Percentiles rank a stretch among this genome's conserved stretches.
These are phyloP conservation scores for Globisporangium recalcitrans DNA, from an alignment of 352 stramenopile genomes.

Conservation along the genomic window DNA sequence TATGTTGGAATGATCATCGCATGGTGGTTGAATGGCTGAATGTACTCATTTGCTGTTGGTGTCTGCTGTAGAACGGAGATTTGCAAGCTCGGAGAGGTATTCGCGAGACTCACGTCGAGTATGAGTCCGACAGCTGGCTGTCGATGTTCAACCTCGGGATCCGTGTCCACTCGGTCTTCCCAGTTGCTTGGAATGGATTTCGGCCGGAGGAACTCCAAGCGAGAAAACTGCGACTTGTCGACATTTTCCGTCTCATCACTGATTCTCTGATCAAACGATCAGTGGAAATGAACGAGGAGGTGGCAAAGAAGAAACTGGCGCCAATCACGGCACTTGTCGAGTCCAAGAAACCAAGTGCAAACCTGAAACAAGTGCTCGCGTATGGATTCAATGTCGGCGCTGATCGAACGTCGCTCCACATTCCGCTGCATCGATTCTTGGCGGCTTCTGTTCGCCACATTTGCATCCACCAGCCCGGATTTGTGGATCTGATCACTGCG, in stretches of 20 bases:
- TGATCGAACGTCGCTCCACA: constrained; percentile 66
- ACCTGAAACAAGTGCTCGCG: constrained; percentile 21
- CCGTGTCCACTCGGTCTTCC: constrained; percentile 79
- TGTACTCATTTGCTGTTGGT: not conserved
- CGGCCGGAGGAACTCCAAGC: constrained; percentile 30
- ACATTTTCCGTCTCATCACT: constrained; percentile 50
- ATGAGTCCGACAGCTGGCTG: constrained; percentile 85
- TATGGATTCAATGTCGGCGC: constrained; percentile 68
- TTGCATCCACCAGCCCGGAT: constrained; percentile 47
- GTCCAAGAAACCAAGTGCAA: constrained; percentile 14
- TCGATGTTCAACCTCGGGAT: constrained; percentile 89
- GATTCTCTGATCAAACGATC: constrained; percentile 41
- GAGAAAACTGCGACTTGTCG: constrained; percentile 25
- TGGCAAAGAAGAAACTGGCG: constrained; percentile 44
- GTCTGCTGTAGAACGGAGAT: constrained; percentile 54
- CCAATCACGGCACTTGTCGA: constrained; percentile 29
- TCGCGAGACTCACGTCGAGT: constrained; percentile 78
- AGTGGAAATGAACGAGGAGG: constrained; percentile 37
- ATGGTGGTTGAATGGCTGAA: not conserved
- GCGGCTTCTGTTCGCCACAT: constrained; percentile 64
- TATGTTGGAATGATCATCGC: not conserved
- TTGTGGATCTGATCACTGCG: constrained; percentile 41
- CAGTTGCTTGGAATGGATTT: constrained; percentile 72
- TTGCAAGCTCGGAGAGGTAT: constrained; percentile 63
- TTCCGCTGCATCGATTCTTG: constrained; percentile 81